Conservation (phyloP, 2,329 filamentous ascomycete species). For the Fusarium virguliforme region DNA sequence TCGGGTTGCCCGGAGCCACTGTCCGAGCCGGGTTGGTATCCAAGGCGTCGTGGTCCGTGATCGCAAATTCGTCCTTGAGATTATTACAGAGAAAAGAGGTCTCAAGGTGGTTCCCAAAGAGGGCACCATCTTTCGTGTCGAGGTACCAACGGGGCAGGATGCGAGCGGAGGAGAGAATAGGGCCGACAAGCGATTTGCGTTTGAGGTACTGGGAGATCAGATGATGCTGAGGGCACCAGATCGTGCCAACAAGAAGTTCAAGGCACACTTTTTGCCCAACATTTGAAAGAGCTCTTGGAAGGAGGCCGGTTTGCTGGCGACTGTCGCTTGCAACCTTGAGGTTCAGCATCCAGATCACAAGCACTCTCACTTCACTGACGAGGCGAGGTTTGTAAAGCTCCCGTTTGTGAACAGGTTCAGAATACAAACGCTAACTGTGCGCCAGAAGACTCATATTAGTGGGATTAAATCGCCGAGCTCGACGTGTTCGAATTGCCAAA, state of each 20-base stretch:
- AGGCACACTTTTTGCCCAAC: slow-evolving; percentile 83
- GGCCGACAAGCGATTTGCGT: slow-evolving; percentile 68
- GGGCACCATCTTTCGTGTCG: slow-evolving; percentile 86
- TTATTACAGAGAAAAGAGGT: slow-evolving; percentile 80
- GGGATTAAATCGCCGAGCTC: not conserved
- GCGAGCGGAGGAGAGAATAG: slow-evolving; percentile 35
- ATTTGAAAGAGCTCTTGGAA: slow-evolving; percentile 66
- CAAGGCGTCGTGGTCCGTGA: slow-evolving; percentile 92
- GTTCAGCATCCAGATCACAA: not conserved
- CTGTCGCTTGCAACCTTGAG: not conserved
- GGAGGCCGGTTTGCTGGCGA: not conserved
- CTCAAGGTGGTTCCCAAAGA: slow-evolving; percentile 91
- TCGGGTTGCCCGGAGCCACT: slow-evolving; percentile 86
- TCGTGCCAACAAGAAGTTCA: slow-evolving; percentile 92
- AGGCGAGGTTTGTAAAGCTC: not conserved
- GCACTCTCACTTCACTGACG: not conserved
- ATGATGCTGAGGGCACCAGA: slow-evolving; percentile 88
- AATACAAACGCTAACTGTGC: not conserved
- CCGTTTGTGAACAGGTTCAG: not conserved
- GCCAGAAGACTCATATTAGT: not conserved
- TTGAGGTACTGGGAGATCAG: slow-evolving; percentile 90
- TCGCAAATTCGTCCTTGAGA: slow-evolving; percentile 86
- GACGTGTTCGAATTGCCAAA: not conserved
- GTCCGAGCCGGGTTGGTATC: slow-evolving; percentile 85
- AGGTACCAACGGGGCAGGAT: slow-evolving; percentile 67